Percentiles rank a stretch among this genome's conserved stretches.
Conservation (phyloP, 345 rosid species). For the Noccaea bulbosa region DNA sequence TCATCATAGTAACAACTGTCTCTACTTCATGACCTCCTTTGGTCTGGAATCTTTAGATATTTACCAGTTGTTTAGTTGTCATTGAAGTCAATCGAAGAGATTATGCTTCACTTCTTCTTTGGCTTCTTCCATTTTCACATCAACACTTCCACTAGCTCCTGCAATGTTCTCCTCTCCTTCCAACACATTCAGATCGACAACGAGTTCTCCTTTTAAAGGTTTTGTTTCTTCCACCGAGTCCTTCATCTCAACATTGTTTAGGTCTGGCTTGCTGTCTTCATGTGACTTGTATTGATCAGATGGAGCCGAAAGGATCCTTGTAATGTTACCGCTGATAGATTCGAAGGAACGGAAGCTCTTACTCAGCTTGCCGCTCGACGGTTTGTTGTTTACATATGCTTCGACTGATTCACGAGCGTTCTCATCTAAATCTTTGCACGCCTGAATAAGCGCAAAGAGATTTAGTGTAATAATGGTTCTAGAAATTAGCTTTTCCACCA, state of each 20-base stretch:
- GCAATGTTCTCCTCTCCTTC: constrained; percentile 39
- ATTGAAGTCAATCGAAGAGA: constrained; percentile 16
- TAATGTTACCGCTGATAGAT: constrained; percentile 48
- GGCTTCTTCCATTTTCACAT: constrained; percentile 44
- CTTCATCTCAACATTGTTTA: constrained; percentile 41
- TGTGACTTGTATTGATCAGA: constrained; percentile 35
- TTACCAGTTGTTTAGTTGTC: constrained; percentile 1
- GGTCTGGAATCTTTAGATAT: constrained; percentile 30
- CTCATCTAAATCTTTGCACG: constrained; percentile 64
- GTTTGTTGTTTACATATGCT: constrained; percentile 44
- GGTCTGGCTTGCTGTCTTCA: constrained; percentile 36
- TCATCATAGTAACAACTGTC: constrained; percentile 8
- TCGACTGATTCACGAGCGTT: constrained; percentile 53
- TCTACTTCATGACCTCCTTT: constrained; percentile 22
- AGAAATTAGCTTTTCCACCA: constrained; percentile 13
- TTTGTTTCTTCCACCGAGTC: constrained; percentile 36
- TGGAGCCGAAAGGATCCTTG: constrained; percentile 52
- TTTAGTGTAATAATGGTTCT: constrained; percentile 17
- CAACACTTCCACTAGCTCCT: constrained; percentile 40
- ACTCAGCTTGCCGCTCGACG: constrained; percentile 49
- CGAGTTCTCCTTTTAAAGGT: constrained; percentile 23
- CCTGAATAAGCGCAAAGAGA: constrained; percentile 47
- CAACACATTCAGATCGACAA: constrained; percentile 42
- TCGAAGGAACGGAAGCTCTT: constrained; percentile 60
- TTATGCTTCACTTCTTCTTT: constrained; percentile 32